Base-by-base conservation (phyloP, 768 basidiomycete genomes). In the Mycena amicta region DNA sequence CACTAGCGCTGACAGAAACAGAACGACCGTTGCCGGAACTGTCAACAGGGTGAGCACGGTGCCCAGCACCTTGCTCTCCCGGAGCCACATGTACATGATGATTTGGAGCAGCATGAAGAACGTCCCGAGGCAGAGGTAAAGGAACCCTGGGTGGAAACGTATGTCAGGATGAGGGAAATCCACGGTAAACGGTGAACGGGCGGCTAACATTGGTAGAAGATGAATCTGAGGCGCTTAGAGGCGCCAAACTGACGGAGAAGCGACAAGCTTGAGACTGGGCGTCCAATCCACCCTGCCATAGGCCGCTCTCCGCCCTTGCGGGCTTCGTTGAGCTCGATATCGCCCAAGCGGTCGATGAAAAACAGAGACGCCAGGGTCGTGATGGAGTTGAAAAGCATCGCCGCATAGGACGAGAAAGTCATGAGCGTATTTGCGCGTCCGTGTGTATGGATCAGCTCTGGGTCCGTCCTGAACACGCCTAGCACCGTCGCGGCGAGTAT, bases 181-280 rank as follows among this genome's bases (percentile, higher is more conserved):
- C 29, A 11, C 20, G 45, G 13, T 26, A 22, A 18, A 4, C 11
- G n/a, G 18, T 28, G 16, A 26, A 15, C 12, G n/a, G n/a, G 4
- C 5, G 2, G 40, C 56, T 28, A 25, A 57, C 56, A 57, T 31
- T 57, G 56, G 20, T 51, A 29, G 40, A 57, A 57, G 27, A 57
- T 51, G 3, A 18, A 45, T n/a, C n/a, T 52, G 4, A 57, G 13
- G 16, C 46, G 26, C 4, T 12, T 18, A 0, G n/a, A 20, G 16
- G 50, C 56, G 18, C 56, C 56, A 31, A 45, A 57, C 3, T 45
- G 26, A 22, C 20, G 8, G 16, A 57, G 40, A 15, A 57, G 33
- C 20, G 28, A 1, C 20, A 57, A 25, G n/a, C 50, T 51, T 4
- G 56, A 51, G 18, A 15, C 23, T 8, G 31, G 23, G 1, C 41